Evolutionary conservation across 768 basidiomycete species (phyloP).

Genomic region (Mycena kentingensis): DNA sequence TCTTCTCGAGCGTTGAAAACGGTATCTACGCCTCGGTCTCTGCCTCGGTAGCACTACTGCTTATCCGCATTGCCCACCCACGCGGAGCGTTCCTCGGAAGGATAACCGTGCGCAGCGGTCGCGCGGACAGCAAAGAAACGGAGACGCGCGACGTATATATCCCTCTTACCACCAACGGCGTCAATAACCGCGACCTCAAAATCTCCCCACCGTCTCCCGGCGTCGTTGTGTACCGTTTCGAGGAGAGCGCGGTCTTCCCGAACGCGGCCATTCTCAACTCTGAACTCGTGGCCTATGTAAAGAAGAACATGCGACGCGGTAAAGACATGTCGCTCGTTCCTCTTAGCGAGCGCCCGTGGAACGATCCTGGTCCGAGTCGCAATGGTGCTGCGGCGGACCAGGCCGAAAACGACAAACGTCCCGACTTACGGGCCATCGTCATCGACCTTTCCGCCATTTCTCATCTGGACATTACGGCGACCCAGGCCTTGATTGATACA

Average conservation of each 20-base stretch:
- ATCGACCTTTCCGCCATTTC: slow-evolving; percentile 87
- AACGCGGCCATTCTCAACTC: slow-evolving; percentile 72
- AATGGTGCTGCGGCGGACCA: slow-evolving; percentile 50
- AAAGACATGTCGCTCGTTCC: slow-evolving; percentile 67
- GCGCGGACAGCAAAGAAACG: slow-evolving; percentile 36
- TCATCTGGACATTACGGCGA: slow-evolving; percentile 89
- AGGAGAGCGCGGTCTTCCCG: slow-evolving; percentile 88
- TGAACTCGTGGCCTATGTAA: slow-evolving; percentile 79
- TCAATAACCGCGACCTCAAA: slow-evolving; percentile 69
- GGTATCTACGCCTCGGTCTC: slow-evolving; percentile 87
- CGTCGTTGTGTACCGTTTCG: slow-evolving; percentile 87
- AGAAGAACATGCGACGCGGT: slow-evolving; percentile 72
- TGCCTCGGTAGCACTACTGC: slow-evolving; percentile 76
- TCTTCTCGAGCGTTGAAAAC: slow-evolving; percentile 93
- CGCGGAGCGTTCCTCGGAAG: slow-evolving; percentile 90
- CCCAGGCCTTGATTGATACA: slow-evolving; percentile 89
- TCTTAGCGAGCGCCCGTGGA: slow-evolving; percentile 86
- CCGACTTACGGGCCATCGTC: slow-evolving; percentile 81
- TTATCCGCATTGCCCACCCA: slow-evolving; percentile 86
- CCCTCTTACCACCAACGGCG: slow-evolving; percentile 62
- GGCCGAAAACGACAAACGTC: slow-evolving; percentile 53
- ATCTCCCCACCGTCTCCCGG: slow-evolving; percentile 83
- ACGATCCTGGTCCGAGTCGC: slow-evolving; percentile 77
- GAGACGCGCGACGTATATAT: slow-evolving; percentile 81
- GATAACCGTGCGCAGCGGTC: slow-evolving; percentile 57